Evolutionary conservation across 805 yeast species (phyloP), one percentile per base, ranked within the genome.

Genomic region (Kodamaea laetipori): DNA sequence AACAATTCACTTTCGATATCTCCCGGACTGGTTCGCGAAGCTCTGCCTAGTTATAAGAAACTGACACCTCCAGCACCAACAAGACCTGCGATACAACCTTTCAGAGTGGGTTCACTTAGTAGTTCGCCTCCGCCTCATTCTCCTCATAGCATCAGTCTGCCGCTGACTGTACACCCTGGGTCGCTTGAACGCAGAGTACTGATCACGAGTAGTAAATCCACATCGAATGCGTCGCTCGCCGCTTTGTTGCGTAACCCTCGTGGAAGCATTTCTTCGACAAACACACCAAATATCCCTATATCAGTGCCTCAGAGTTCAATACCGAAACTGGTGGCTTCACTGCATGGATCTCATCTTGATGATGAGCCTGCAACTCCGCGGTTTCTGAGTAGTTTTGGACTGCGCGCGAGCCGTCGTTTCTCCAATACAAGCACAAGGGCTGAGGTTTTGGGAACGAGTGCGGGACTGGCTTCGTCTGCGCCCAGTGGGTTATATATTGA

Each of bases 331-430:
- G 53, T 66, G 4, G 61, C 73, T 0, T 69, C 74, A 3, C 66
- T 73, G 0, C 73, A 67, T 49, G 74, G 73, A 4, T 63, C 67
- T n/a, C 56, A 43, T n/a, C 51, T 50, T 17, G 73, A 67, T 16
- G 60, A 53, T n/a, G 59, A 58, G 62, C 15, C 59, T 56, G 36
- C 53, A 65, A 69, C 82, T 0, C 84, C 86, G 1, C 73, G 81
- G 49, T 84, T 82, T 51, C 77, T 87, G 2, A 81, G 92, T 0
- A 82, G 90, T 0, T 84, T 84, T 60, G 86, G 87, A 0, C 81
- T 82, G n/a, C 66, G 86, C 38, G 73, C 67, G 11, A 66, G 73
- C 45, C 73, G 84, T n/a, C 69, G 86, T 23, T 68, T 65, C 46
- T 63, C 71, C 32, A 66, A 60, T 45, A 60, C 71, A 3, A 61